These are phyloP conservation scores for Hypsizygus ulmarius DNA, from an alignment of 1,284 basidiomycete species.

Conservation along the genomic window DNA sequence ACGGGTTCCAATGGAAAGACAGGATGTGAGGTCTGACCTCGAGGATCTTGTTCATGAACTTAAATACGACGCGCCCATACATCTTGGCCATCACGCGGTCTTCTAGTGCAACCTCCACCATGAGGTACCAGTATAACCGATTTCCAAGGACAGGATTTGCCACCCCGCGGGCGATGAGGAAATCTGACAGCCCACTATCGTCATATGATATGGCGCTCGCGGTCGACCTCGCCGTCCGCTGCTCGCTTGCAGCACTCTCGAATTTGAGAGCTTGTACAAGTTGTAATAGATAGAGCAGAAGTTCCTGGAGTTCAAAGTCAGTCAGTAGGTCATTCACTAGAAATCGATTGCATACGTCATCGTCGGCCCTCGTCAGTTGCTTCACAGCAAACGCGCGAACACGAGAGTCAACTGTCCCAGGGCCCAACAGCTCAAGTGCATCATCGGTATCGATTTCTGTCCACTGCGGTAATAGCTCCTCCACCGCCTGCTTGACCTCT, in stretches of 20 bases:
- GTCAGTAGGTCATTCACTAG: not conserved
- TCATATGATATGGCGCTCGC: slow-evolving; percentile 75
- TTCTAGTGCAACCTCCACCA: slow-evolving; percentile 85
- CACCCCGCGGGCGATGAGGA: slow-evolving; percentile 85
- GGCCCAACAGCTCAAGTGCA: slow-evolving; percentile 92
- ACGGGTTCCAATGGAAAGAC: slow-evolving; percentile 5
- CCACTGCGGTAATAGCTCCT: slow-evolving; percentile 95
- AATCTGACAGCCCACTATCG: slow-evolving; percentile 85
- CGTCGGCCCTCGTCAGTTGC: slow-evolving; percentile 88
- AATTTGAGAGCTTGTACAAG: slow-evolving; percentile 98
- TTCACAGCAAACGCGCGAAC: slow-evolving; percentile 94
- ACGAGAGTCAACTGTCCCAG: slow-evolving; percentile 85
- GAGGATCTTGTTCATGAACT: slow-evolving; percentile 82
- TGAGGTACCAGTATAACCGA: slow-evolving; percentile 95
- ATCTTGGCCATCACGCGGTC: slow-evolving; percentile 86
- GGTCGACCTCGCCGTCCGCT: slow-evolving; percentile 62
- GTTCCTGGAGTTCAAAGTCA: slow-evolving; percentile 55
- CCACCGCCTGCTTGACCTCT: slow-evolving; percentile 97
- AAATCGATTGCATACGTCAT: slow-evolving; percentile 64
- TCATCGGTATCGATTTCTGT: slow-evolving; percentile 96
- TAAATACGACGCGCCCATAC: slow-evolving; percentile 87
- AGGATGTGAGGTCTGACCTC: slow-evolving; percentile 54
- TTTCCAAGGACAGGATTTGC: slow-evolving; percentile 86
- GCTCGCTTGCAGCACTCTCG: slow-evolving; percentile 75
- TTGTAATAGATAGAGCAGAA: slow-evolving; percentile 91